Base-by-base conservation (phyloP, 139 green algal species). In the Eudorina sp. region DNA sequence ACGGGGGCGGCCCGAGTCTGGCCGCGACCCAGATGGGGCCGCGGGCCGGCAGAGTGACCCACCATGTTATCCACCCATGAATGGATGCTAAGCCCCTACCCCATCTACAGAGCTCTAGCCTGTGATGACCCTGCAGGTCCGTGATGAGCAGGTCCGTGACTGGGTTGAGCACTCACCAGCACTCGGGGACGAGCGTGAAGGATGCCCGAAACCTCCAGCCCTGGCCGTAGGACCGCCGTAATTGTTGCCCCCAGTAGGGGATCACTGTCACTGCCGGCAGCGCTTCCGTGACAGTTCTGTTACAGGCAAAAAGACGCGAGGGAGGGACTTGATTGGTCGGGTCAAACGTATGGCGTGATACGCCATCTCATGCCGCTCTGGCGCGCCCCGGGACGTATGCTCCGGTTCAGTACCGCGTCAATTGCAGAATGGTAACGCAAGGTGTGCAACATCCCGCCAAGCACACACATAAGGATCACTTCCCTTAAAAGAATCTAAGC, bases 131-230 rank as follows among this genome's bases (percentile, higher is more conserved):
- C n/a, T n/a, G n/a, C n/a, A n/a, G n/a, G n/a, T n/a, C n/a, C n/a
- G n/a, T n/a, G n/a, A n/a, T n/a, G n/a, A n/a, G n/a, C n/a, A n/a
- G n/a, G n/a, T n/a, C n/a, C n/a, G n/a, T n/a, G n/a, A n/a, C n/a
- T n/a, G n/a, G n/a, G n/a, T n/a, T n/a, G n/a, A 13, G 51, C 66
- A 79, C 76, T 72, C 51, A 84, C 77, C 77, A 53, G 40, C 1
- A 84, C 77, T 0, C 53, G 53, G 4, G 77, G 53, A 19, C 38
- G 36, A 4, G 53, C 77, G 5, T 25, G 31, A 36, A 72, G 4
- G 8, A 40, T 23, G 36, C 77, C 77, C 36, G 77, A 53, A 36
- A 84, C 77, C 36, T 53, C 19, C 18, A 84, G 53, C 4, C 77
- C 77, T 21, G 77, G 77, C 11, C 53, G 53, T 9, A 72, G 53